phyloP scores from a whole-genome alignment of 2,329 filamentous ascomycete genomes.

The Pestalotiopsis sp. region DNA sequence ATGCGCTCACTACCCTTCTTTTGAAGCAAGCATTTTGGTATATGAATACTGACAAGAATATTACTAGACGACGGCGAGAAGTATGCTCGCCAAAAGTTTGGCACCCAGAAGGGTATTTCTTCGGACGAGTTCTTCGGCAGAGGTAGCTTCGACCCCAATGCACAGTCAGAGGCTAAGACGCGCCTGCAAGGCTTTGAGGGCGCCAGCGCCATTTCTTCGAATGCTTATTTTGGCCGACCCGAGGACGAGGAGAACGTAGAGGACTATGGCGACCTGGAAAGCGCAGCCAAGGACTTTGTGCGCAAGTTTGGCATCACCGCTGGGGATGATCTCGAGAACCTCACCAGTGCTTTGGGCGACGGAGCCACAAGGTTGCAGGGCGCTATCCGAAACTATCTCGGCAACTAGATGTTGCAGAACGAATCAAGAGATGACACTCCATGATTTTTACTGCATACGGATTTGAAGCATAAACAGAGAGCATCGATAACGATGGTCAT shows the following conservation, averaged over 20 bases:
- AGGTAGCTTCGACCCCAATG: slow-evolving; percentile 77
- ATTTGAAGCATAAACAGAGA: neutral
- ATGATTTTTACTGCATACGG: neutral
- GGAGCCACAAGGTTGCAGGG: slow-evolving; percentile 84
- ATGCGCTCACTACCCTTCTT: slow-evolving; percentile 22
- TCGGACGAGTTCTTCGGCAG: slow-evolving; percentile 99
- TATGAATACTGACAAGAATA: slow-evolving; percentile 1
- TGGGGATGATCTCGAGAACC: slow-evolving; percentile 91
- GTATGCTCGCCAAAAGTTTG: slow-evolving; percentile 88
- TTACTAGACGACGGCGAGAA: slow-evolving; percentile 72
- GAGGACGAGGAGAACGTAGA: slow-evolving; percentile 45
- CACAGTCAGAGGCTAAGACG: slow-evolving; percentile 82
- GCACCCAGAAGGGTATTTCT: slow-evolving; percentile 90
- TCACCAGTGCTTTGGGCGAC: slow-evolving; percentile 81
- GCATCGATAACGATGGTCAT: neutral
- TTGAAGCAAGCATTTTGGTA: neutral
- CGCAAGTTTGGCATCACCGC: slow-evolving; percentile 94
- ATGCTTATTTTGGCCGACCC: slow-evolving; percentile 60
- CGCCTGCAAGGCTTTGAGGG: slow-evolving; percentile 92
- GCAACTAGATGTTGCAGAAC: slow-evolving; percentile 45
- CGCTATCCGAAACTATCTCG: slow-evolving; percentile 66
- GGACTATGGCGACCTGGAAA: slow-evolving; percentile 89
- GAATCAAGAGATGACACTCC: neutral
- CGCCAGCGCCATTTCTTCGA: slow-evolving; percentile 88
- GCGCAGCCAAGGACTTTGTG: slow-evolving; percentile 93